Evolutionary conservation across 2,329 filamentous ascomycete species (phyloP).

Genomic region (Penicillium vulpinum): DNA sequence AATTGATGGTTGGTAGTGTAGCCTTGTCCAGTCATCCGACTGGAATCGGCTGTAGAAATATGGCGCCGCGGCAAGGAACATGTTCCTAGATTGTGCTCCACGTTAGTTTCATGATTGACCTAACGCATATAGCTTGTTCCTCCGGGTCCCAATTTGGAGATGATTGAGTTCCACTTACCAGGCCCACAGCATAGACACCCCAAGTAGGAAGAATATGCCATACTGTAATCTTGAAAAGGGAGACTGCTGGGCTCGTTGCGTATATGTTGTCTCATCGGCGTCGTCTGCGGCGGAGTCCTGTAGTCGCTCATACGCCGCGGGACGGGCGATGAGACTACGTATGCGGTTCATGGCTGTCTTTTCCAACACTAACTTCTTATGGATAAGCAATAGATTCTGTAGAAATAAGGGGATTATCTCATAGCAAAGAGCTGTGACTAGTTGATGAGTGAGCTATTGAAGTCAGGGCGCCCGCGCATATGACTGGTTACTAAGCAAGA

Average conservation of each 20-base stretch:
- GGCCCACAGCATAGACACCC: conserved; percentile 94
- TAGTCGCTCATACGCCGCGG: conserved; percentile 35
- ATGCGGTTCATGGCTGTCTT: conserved; percentile 36
- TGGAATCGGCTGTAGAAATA: conserved; percentile 87
- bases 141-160: background rate
- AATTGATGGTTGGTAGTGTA: conserved; percentile 87
- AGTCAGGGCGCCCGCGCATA: background rate
- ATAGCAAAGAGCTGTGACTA: background rate
- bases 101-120: conserved; percentile 1
- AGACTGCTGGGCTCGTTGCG: conserved; percentile 10
- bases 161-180: conserved; percentile 61
- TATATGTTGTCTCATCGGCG: conserved; percentile 31
- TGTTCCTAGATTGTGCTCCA: conserved; percentile 64
- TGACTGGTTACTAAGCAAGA: conserved; percentile 5
- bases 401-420: background rate
- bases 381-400: background rate
- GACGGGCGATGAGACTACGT: conserved; percentile 33
- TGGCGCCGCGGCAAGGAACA: conserved; percentile 92
- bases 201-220: conserved; percentile 77
- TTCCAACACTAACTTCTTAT: too few species aligned
- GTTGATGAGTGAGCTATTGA: background rate
- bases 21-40: conserved; percentile 66
- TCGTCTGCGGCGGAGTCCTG: conserved; percentile 29
- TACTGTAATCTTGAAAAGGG: conserved; percentile 85
- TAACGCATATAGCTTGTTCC: background rate